phyloP scores from a whole-genome alignment of 1,139 yeast genomes.

The Saccharomyces hybrid region DNA sequence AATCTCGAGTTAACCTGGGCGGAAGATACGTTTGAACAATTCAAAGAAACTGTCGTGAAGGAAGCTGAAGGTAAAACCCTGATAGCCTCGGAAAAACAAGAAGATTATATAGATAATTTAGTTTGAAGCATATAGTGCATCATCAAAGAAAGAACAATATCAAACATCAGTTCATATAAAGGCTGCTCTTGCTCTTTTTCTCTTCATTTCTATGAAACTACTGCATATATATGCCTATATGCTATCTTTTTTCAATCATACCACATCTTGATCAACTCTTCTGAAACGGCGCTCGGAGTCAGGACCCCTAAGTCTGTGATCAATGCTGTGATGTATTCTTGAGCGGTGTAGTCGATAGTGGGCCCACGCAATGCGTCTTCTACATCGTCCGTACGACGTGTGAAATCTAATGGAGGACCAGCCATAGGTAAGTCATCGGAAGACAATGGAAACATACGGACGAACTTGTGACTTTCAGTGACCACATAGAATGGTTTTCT shows the following conservation, averaged over 20 bases:
- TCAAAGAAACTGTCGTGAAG: conserved; percentile 23
- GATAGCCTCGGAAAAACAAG: conserved; percentile 1
- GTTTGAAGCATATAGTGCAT: conserved; percentile 7
- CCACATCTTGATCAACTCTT: conserved; percentile 97
- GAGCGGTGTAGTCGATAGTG: conserved; percentile 86
- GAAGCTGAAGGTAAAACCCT: conserved; percentile 11
- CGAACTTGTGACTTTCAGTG: conserved; percentile 93
- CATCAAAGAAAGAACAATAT: background rate
- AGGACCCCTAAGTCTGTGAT: conserved; percentile 94
- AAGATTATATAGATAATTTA: conserved; percentile 21
- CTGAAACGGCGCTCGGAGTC: conserved; percentile 96
- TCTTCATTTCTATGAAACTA: background rate
- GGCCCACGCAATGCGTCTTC: conserved; percentile 40
- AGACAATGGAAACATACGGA: conserved; percentile 87
- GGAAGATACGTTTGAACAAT: conserved; percentile 25
- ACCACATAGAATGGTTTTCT: conserved; percentile 92
- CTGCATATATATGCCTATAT: background rate
- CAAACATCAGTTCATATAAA: background rate
- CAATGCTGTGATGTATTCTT: conserved; percentile 88
- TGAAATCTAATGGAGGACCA: conserved; percentile 37
- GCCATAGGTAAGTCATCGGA: conserved; percentile 84
- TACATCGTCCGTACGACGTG: conserved; percentile 32
- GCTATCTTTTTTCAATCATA: conserved; percentile 50
- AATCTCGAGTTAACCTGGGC: conserved; percentile 34
- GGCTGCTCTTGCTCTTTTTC: background rate